Evolutionary conservation across 441 rosid species (phyloP).

Genomic region (Omphalea diandra): DNA sequence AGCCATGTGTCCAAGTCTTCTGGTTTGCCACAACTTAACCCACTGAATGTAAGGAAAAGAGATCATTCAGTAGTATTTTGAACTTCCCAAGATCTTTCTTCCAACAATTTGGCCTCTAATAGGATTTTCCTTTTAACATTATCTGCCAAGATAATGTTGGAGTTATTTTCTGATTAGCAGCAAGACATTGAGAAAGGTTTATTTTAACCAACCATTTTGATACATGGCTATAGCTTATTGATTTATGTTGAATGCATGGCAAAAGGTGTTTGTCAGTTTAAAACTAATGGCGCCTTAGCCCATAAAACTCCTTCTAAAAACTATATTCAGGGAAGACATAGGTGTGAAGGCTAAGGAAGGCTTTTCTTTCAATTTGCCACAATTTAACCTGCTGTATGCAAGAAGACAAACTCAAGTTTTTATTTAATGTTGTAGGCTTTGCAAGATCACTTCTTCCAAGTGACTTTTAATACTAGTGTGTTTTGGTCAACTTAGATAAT

Average conservation of each 20-base stretch:
- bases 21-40: background rate
- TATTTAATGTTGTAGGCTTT: background rate
- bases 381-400: background rate
- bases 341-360: too few relatives aligned
- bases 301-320: background rate
- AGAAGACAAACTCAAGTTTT: background rate
- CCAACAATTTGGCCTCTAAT: background rate
- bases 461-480: background rate
- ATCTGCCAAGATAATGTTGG: background rate
- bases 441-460: background rate
- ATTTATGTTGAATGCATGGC: background rate
- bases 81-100: background rate
- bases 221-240: background rate
- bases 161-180: background rate
- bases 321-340: background rate
- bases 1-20: background rate
- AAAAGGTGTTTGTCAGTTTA: background rate
- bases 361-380: background rate
- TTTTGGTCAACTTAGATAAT: background rate
- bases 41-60: background rate
- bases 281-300: background rate
- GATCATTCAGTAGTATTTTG: background rate
- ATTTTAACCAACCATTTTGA: background rate
- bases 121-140: background rate
- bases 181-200: background rate